Conservation (phyloP, 352 stramenopile species). For the Aphanomyces euteiches region DNA sequence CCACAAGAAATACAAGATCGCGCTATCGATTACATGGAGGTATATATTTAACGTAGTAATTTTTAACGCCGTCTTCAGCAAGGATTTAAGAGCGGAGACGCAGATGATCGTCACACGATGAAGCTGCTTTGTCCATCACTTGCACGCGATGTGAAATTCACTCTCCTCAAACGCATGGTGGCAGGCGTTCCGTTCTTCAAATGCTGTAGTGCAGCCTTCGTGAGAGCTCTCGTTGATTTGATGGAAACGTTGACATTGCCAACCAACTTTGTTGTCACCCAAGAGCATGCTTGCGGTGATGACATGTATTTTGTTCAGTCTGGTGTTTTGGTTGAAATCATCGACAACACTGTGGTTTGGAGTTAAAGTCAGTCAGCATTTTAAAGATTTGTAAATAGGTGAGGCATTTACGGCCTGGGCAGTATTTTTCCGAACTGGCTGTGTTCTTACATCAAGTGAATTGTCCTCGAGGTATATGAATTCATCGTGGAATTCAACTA, state of each 20-base stretch:
- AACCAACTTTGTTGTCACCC: conserved; percentile 20
- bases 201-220: conserved; percentile 6
- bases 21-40: conserved; percentile 27
- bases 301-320: conserved; percentile 29
- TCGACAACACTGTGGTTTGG: neutral
- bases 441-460: conserved; percentile 20
- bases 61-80: neutral
- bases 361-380: conserved; percentile 8
- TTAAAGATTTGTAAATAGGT: conserved; percentile 12
- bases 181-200: conserved; percentile 22
- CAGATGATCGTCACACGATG: conserved; percentile 20
- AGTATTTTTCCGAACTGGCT: conserved; percentile 15
- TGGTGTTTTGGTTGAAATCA: conserved; percentile 6
- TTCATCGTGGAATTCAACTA: neutral
- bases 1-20: conserved; percentile 14
- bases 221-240: conserved; percentile 20
- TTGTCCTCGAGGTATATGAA: conserved; percentile 1
- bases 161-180: conserved; percentile 15
- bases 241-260: conserved; percentile 21
- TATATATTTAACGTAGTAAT: neutral
- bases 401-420: conserved; percentile 11
- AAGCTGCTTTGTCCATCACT: conserved; percentile 25
- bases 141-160: conserved; percentile 22
- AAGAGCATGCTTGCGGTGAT: neutral
- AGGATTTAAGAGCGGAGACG: conserved; percentile 21